Conservation (phyloP, 2,329 filamentous ascomycete species). For the Colletotrichum eremochloae region DNA sequence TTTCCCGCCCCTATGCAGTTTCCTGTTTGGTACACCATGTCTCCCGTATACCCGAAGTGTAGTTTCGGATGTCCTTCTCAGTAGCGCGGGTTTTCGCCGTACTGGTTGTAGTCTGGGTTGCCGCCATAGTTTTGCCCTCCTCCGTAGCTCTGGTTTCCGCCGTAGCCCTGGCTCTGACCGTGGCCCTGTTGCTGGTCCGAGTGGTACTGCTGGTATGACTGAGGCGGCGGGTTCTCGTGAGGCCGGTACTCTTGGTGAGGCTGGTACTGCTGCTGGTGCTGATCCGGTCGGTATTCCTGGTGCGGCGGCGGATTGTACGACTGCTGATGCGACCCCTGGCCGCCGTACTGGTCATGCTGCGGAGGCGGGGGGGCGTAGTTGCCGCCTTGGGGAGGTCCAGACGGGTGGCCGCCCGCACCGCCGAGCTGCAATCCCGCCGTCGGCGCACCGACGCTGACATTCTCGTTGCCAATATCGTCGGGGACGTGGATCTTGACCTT, state of each 20-base stretch:
- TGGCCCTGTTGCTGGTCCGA: slow-evolving; percentile 36
- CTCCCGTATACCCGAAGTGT: not conserved
- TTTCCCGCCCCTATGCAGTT: not conserved
- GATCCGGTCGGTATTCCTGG: slow-evolving; percentile 38
- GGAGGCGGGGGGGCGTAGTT: slow-evolving; percentile 42
- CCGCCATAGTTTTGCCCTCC: slow-evolving; percentile 45
- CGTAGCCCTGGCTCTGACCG: slow-evolving; percentile 39
- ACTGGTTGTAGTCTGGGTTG: slow-evolving; percentile 40
- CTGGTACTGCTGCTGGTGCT: slow-evolving; percentile 35
- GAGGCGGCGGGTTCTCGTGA: slow-evolving; percentile 34
- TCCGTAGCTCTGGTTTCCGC: slow-evolving; percentile 33
- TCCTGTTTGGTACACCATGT: not conserved
- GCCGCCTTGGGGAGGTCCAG: slow-evolving; percentile 45
- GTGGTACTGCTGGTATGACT: slow-evolving; percentile 43
- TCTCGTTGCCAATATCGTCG: slow-evolving; percentile 62
- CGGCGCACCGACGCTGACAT: slow-evolving; percentile 58
- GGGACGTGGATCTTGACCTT: slow-evolving; percentile 60
- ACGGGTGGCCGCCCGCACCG: slow-evolving; percentile 47
- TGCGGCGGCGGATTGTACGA: slow-evolving; percentile 46
- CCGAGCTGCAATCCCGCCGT: slow-evolving; percentile 49
- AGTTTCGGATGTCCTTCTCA: slow-evolving; percentile 21
- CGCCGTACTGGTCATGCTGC: slow-evolving; percentile 39
- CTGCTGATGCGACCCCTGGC: slow-evolving; percentile 46
- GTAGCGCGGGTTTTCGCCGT: slow-evolving; percentile 46
- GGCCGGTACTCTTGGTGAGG: slow-evolving; percentile 42